A percentile compares a stretch with the other conserved stretches of the same genome.
phyloP scores from a whole-genome alignment of 1,284 basidiomycete genomes.

The Tausonia pullulans region DNA sequence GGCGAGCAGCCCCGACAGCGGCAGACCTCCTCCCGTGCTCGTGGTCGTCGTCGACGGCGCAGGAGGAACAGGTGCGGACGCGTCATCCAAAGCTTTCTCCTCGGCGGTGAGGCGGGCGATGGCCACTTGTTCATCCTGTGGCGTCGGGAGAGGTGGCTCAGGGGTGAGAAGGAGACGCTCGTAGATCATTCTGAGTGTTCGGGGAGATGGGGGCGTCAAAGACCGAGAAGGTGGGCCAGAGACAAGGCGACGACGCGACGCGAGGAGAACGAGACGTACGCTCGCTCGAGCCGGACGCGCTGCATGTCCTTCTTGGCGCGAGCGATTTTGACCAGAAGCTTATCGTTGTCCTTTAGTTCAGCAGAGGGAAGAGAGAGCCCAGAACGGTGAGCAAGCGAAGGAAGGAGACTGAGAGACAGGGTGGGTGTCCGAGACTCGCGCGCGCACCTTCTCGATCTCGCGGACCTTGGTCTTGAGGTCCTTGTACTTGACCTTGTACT shows the following conservation, averaged over 20 bases:
- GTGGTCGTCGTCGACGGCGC: no score
- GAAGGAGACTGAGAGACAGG: constrained; percentile 9
- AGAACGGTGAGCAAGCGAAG: constrained; percentile 6
- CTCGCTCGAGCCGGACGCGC: constrained; percentile 75
- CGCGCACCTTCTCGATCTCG: constrained; percentile 66
- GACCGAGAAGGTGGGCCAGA: neutral
- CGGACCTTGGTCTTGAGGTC: constrained; percentile 79
- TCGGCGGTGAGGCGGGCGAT: no score
- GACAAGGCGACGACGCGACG: neutral
- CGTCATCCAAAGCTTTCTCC: no score
- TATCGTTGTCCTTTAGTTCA: constrained; percentile 65
- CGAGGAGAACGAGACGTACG: constrained; percentile 44
- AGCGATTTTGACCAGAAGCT: constrained; percentile 65
- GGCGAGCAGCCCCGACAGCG: no score
- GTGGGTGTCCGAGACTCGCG: neutral
- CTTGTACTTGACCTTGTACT: constrained; percentile 80
- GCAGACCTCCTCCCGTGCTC: no score
- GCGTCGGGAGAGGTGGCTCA: no score
- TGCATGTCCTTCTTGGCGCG: constrained; percentile 75
- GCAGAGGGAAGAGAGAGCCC: constrained; percentile 19
- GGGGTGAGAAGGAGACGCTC: neutral
- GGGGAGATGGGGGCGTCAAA: neutral
- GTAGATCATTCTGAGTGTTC: neutral
- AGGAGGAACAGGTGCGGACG: no score
- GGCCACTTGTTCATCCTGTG: no score